Conservation (phyloP, 768 basidiomycete genomes). For the Rubroboletus satanas region DNA sequence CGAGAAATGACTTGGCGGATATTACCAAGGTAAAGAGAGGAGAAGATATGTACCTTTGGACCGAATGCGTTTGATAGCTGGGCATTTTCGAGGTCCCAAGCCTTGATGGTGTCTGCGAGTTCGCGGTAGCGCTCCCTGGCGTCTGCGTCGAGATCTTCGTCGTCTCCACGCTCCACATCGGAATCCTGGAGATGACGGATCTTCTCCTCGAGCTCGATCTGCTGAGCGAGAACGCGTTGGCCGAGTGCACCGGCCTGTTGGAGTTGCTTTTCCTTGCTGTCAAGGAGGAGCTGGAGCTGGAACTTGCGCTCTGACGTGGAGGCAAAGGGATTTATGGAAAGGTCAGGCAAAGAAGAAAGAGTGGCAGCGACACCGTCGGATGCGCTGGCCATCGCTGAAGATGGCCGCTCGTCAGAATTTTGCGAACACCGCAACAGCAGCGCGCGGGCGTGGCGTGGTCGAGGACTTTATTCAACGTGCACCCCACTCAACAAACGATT, state of each 20-base stretch:
- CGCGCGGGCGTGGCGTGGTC: neutral
- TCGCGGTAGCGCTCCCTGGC: constrained; percentile 73
- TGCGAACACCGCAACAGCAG: constrained; percentile 1
- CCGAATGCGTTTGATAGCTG: constrained; percentile 69
- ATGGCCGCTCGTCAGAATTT: constrained; percentile 15
- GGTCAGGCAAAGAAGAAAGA: constrained; percentile 40
- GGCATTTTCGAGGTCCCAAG: constrained; percentile 79
- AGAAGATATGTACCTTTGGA: constrained; percentile 47
- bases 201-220: constrained; percentile 87
- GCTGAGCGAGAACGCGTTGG: constrained; percentile 89
- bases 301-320: constrained; percentile 59
- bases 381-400: constrained; percentile 38
- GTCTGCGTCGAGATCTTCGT: constrained; percentile 60
- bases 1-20: constrained; percentile 3
- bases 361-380: constrained; percentile 34
- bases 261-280: constrained; percentile 88
- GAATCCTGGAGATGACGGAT: constrained; percentile 77
- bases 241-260: constrained; percentile 90
- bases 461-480: neutral
- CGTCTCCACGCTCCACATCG: constrained; percentile 59
- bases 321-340: constrained; percentile 39
- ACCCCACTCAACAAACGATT: neutral
- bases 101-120: constrained; percentile 66
- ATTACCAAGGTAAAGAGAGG: neutral
- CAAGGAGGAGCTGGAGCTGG: constrained; percentile 67